Evolutionary conservation across 495 filamentous ascomycete genomes (phyloP), one percentile per base, ranked within the genome.

Genomic region (Penicillium pulvis): DNA sequence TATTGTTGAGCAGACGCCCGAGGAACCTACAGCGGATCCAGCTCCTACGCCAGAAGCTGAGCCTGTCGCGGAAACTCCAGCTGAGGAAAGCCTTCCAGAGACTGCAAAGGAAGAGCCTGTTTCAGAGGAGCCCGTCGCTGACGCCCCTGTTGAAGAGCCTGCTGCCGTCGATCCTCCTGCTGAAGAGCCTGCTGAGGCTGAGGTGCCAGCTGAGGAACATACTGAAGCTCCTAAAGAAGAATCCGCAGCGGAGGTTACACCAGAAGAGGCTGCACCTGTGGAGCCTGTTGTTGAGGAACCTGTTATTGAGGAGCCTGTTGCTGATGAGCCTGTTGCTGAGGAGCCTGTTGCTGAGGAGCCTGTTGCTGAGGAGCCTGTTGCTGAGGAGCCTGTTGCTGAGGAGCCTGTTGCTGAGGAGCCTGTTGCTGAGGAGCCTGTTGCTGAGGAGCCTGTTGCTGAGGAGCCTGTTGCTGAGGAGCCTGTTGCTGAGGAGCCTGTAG

Each of bases 101-200:
- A 20, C 23, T 50, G 44, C 12, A 12, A 53, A 54, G 6, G 36
- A 41, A 14, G 39, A 41, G 39, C 17, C 53, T 30, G 49, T 49
- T 12, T 17, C 55, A 11, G 55, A 61, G 48, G 66, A 68, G 26
- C 36, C 50, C 30, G 33, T 42, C 58, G 26, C 33, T 50, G 23
- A 11, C 3, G n/a, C 52, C 33, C 7, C 55, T 51, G 44, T 51
- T 23, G 58, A 59, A 19, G 57, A 48, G 23, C 43, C 28, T 23
- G 6, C 43, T n/a, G 14, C 39, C 16, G 51, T 24, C 19, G 59
- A 41, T 16, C 36, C 63, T 19, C 35, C 33, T 44, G 28, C 41
- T 16, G 56, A 60, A 20, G 61, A 56, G 33, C 16, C 54, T 49
- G 11, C 56, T 31, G 39, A 57, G 47, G 58, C 55, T 28, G 57